Evolutionary conservation across 106 monocot genomes (phyloP), one percentile per base, ranked within the genome.

Genomic region (Phalaenopsis aphrodite): DNA sequence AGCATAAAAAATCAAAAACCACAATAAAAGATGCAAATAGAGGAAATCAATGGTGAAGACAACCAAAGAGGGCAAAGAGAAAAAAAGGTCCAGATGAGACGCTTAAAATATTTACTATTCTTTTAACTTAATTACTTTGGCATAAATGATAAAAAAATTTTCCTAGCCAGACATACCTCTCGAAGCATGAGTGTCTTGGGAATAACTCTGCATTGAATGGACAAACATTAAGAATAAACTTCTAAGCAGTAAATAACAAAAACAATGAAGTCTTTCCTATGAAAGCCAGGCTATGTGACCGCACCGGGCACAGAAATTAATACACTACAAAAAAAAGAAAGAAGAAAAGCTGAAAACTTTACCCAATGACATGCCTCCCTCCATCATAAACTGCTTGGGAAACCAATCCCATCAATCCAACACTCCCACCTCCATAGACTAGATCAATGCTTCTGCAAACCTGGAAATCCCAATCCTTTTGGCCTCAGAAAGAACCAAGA

Each of bases 151-250:
- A 79, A 46, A 30, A 41, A 30, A 52, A 46, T 55, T 16, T 30
- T 58, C 43, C 58, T 3, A 30, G 47, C 41, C 4, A 82, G 82
- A 78, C 66, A 79, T 85, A 95, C 95, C 92, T 92, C 95, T 87
- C 84, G 79, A 56, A 88, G 86, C 95, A 95, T 95, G 85, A 95
- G 95, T 72, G 90, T 95, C 91, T 90, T 95, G 85, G 92, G 94
- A 87, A 94, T 94, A 79, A 94, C 92, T 72, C 94, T 94, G 94
- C 86, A 87, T 55, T 78, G 73, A 41, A 64, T 79, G 80, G 78
- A 86, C 30, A 74, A 88, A 74, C 72, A 79, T 75, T 30, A 73
- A 81, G 46, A 61, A 80, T 61, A 74, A 72, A 55, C 75, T 81
- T 75, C 9, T 66, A 56, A 42, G 15, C 18, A 74, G 19, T 56